phyloP scores from a whole-genome alignment of 164 flowering plant species.

The Kingdonia uniflora region DNA sequence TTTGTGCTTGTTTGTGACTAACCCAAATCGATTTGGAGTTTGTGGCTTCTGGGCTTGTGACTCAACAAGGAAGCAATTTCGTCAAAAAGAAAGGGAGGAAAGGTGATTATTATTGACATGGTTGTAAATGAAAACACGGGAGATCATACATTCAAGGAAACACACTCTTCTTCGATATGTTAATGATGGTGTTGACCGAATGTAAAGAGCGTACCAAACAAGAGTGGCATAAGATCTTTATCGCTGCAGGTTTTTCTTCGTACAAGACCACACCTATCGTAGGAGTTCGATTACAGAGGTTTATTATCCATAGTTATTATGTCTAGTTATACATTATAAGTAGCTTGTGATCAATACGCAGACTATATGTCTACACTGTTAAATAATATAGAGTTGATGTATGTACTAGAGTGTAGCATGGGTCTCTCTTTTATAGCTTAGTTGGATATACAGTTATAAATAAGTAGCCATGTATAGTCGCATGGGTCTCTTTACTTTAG shows the following conservation, averaged over 20 bases:
- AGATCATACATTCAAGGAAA: conserved; percentile 16
- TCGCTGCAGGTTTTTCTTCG: conserved; percentile 14
- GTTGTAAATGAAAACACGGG: conserved; percentile 16
- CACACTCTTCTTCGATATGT: conserved; percentile 26
- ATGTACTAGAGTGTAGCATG: too few relatives aligned
- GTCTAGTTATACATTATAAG: too few relatives aligned
- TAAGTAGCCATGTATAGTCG: too few relatives aligned
- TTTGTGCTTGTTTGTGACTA: too few relatives aligned
- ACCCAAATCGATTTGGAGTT: too few relatives aligned
- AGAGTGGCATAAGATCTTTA: conserved; percentile 31
- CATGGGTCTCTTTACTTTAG: too few relatives aligned
- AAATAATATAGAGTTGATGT: too few relatives aligned
- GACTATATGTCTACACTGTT: too few relatives aligned
- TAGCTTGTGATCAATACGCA: too few relatives aligned
- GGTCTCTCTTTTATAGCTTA: too few relatives aligned
- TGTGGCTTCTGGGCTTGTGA: too few relatives aligned
- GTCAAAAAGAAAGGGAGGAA: conserved; percentile 28
- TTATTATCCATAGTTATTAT: conserved; percentile 13
- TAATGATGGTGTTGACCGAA: conserved; percentile 18
- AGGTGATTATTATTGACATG: conserved; percentile 36
- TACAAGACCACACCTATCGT: conserved; percentile 7
- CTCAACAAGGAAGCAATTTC: conserved; percentile 32
- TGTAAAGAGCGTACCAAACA: conserved; percentile 30
- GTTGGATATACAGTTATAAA: too few relatives aligned
- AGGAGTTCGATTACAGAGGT: conserved; percentile 12